Base-by-base conservation (phyloP, 2,329 filamentous ascomycete genomes). In the Phyllachora maydis region DNA sequence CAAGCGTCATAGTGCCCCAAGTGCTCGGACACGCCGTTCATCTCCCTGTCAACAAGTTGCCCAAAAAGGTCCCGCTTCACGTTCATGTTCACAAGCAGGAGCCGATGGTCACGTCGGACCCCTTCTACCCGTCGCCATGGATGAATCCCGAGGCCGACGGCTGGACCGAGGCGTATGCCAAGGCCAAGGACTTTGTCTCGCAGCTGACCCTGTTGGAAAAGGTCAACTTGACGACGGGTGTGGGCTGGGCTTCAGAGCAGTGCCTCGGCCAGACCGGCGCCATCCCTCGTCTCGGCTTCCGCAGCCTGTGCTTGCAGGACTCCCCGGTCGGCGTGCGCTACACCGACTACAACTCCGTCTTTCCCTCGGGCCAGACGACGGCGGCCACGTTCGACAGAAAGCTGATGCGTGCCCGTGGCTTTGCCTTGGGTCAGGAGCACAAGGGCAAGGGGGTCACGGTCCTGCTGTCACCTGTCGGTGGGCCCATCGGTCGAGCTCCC, bases 211-310 rank as follows among this genome's bases (percentile, higher is more conserved):
- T 92, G 17, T 42, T 69, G 8, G 83, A 93, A 46, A 93, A 92
- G 53, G 81, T 95, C 47, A 95, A 95, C 46, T 46, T 98, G 32
- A 95, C 85, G 3, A 93, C 83, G 1, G 85, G 85, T 45, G 65
- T 75, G 32, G 82, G 67, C 20, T 79, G 72, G 72, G 44, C 60
- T 45, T 52, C 63, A 23, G 76, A 77, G 30, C 57, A 62, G 32
- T 88, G 79, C 36, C 79, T 91, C 8, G 82, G 82, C 30, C 73
- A 88, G 35, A 55, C 54, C 10, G 77, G 77, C 19, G 54, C 72
- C 5, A 58, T 82, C 19, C 74, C 74, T 10, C 61, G 73, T 18
- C 50, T 82, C 4, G 71, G 70, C 8, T 61, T 82, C 35, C 67
- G 62, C 34, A 58, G 68, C 14, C 52, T 91, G n/a, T 93, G 83